These are phyloP conservation scores for Rhizopogon parksii DNA, from an alignment of 1,284 basidiomycete species.

Conservation along the genomic window DNA sequence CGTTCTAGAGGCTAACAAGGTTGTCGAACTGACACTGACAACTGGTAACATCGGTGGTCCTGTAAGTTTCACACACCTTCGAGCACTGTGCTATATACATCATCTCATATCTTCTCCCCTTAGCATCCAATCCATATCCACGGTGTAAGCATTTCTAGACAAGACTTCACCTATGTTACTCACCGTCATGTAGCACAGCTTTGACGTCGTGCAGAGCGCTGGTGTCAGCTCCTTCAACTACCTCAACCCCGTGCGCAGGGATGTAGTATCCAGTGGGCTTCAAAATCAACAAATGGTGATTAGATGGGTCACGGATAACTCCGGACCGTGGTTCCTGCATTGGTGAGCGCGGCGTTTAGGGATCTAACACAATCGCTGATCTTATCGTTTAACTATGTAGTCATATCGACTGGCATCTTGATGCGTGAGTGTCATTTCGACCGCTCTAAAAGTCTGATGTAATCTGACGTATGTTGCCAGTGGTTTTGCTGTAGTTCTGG, in stretches of 20 bases:
- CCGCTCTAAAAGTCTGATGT: background rate
- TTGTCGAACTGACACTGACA: conserved; percentile 29
- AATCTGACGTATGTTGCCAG: background rate
- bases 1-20: conserved; percentile 26
- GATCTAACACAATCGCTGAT: conserved; percentile 3
- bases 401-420: conserved; percentile 35
- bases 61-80: conserved; percentile 10
- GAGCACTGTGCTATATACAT: background rate
- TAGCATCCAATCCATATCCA: conserved; percentile 33
- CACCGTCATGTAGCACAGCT: conserved; percentile 22
- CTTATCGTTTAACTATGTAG: conserved; percentile 11
- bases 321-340: conserved; percentile 40
- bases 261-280: conserved; percentile 24
- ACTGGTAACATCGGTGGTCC: conserved; percentile 12
- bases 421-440: conserved; percentile 18
- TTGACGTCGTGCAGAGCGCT: conserved; percentile 28
- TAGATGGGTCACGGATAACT: conserved; percentile 32
- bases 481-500: conserved; percentile 11
- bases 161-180: conserved; percentile 9
- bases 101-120: conserved; percentile 1
- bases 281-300: conserved; percentile 25
- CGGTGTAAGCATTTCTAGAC: conserved; percentile 21
- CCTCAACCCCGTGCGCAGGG: conserved; percentile 34
- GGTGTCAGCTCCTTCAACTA: conserved; percentile 29
- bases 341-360: conserved; percentile 27